phyloP scores from a whole-genome alignment of 1,284 basidiomycete genomes.

The Ceratobasidium sp. region DNA sequence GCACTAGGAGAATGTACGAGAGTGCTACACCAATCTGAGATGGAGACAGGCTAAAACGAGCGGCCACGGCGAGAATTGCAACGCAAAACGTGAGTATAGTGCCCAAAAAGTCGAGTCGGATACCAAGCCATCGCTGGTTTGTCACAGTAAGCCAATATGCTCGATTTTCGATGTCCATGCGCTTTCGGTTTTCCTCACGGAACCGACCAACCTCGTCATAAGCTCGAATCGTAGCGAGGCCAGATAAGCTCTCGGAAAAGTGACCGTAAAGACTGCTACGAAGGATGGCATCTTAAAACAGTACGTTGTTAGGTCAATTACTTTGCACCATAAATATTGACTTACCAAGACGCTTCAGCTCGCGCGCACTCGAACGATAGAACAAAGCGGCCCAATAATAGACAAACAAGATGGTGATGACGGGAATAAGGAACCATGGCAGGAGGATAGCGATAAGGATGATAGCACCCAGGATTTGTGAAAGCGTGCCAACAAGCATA shows the following conservation, averaged over 20 bases:
- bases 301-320: background rate
- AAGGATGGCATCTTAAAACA: constrained; percentile 62
- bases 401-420: constrained; percentile 35
- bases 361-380: constrained; percentile 87
- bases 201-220: constrained; percentile 79
- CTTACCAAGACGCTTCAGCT: constrained; percentile 68
- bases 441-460: constrained; percentile 67
- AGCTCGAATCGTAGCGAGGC: constrained; percentile 86
- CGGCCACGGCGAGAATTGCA: constrained; percentile 78
- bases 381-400: constrained; percentile 75
- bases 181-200: constrained; percentile 72
- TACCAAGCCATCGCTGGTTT: constrained; percentile 67
- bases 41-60: constrained; percentile 76
- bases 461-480: constrained; percentile 73
- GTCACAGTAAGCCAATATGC: constrained; percentile 87
- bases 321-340: background rate
- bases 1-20: constrained; percentile 78
- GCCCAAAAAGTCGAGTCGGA: constrained; percentile 87
- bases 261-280: constrained; percentile 80
- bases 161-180: constrained; percentile 87
- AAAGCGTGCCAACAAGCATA: constrained; percentile 72
- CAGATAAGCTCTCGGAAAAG: constrained; percentile 87
- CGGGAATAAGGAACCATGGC: constrained; percentile 45
- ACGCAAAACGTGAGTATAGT: constrained; percentile 79
- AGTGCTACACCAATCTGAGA: constrained; percentile 77